Conservation (phyloP, 2,329 filamentous ascomycete species). For the Stemphylium lycopersici region DNA sequence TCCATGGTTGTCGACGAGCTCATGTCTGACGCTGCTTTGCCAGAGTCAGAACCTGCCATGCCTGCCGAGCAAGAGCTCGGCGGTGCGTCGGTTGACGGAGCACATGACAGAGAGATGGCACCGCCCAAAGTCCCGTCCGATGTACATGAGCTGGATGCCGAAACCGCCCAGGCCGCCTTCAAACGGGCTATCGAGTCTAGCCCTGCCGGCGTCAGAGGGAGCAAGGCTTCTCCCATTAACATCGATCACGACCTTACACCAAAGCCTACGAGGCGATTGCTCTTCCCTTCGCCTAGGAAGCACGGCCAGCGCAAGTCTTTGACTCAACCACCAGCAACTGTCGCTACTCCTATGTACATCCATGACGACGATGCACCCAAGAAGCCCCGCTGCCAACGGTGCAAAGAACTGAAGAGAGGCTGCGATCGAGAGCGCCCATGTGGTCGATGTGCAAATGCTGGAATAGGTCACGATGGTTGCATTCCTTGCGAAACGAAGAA, state of each 20-base stretch:
- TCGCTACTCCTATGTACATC: conserved; percentile 6
- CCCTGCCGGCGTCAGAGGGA: conserved; percentile 59
- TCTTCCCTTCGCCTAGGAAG: conserved; percentile 79
- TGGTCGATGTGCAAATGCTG: conserved; percentile 27
- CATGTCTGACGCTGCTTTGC: conserved; percentile 39
- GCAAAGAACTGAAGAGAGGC: conserved; percentile 29
- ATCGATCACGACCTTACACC: conserved; percentile 60
- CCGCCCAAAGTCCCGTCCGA: conserved; percentile 12
- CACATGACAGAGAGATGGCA: conserved; percentile 18
- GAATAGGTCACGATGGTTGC: conserved; percentile 29
- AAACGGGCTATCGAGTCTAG: conserved; percentile 66
- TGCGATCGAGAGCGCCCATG: conserved; percentile 39
- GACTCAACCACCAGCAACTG: conserved; percentile 52
- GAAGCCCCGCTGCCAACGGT: conserved; percentile 33
- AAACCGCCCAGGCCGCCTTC: conserved; percentile 48
- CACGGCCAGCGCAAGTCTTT: conserved; percentile 67
- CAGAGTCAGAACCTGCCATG: conserved; percentile 37
- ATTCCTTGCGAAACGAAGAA: conserved; percentile 25
- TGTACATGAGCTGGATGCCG: conserved; percentile 18
- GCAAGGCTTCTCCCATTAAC: conserved; percentile 56
- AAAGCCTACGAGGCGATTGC: conserved; percentile 69
- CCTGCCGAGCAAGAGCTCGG: conserved; percentile 19
- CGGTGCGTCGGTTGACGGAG: conserved; percentile 16
- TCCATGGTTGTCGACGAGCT: conserved; percentile 54
- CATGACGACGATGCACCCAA: conserved; percentile 22